Evolutionary conservation across 768 basidiomycete genomes (phyloP).

Genomic region (Pulveroboletus sp.): DNA sequence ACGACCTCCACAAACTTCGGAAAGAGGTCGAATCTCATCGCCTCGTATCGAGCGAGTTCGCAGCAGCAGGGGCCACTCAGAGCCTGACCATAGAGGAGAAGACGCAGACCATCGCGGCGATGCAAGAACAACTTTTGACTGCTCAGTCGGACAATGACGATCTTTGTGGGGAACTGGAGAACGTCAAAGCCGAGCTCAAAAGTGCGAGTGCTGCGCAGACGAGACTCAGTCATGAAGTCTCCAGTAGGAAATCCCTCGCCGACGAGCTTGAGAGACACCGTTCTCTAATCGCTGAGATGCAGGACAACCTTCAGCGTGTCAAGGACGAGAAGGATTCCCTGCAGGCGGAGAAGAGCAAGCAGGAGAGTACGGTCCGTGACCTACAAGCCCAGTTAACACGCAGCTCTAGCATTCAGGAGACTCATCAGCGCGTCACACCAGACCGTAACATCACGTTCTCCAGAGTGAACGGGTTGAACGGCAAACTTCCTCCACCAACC

Average conservation of each 20-base stretch:
- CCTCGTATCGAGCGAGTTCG: conserved; percentile 41
- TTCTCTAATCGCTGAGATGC: conserved; percentile 68
- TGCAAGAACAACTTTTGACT: conserved; percentile 49
- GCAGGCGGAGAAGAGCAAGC: conserved; percentile 65
- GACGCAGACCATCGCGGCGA: conserved; percentile 37
- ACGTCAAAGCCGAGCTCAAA: conserved; percentile 57
- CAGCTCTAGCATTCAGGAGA: conserved; percentile 38
- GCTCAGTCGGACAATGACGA: conserved; percentile 39
- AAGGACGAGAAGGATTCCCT: conserved; percentile 81
- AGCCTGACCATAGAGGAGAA: conserved; percentile 52
- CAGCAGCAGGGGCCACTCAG: conserved; percentile 37
- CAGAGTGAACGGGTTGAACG: conserved; percentile 57
- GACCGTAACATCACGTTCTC: conserved; percentile 54
- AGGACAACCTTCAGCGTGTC: conserved; percentile 70
- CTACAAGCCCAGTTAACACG: conserved; percentile 70
- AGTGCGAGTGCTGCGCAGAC: conserved; percentile 55
- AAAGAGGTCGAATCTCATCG: conserved; percentile 52
- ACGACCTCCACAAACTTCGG: conserved; percentile 46
- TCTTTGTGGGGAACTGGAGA: conserved; percentile 40
- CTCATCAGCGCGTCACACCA: conserved; percentile 48
- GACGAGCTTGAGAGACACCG: conserved; percentile 77
- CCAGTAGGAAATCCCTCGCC: conserved; percentile 68
- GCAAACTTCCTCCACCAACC: conserved; percentile 82
- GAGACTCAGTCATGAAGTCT: conserved; percentile 64
- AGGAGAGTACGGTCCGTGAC: conserved; percentile 70